These are phyloP conservation scores for Saksenaea oblongispora DNA, from an alignment of 371 early-diverging fungal genomes.

Conservation along the genomic window DNA sequence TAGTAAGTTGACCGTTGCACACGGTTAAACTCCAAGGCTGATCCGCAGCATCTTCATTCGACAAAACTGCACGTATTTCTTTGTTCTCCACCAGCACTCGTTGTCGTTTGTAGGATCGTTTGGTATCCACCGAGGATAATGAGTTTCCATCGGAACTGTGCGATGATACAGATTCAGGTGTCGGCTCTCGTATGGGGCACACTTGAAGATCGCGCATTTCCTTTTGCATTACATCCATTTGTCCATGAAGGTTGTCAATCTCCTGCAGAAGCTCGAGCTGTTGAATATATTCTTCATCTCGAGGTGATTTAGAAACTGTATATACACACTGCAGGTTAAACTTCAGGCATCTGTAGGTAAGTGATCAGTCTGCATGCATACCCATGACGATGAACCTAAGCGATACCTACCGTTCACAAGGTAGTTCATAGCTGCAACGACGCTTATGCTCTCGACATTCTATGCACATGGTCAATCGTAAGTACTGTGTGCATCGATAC, in stretches of 20 bases:
- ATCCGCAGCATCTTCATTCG: neutral
- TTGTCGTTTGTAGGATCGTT: neutral
- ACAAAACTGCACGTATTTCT: slow-evolving; percentile 5
- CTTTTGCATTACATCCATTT: slow-evolving; percentile 19
- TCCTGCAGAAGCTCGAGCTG: slow-evolving; percentile 16
- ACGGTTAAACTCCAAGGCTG: slow-evolving; percentile 32
- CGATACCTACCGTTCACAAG: slow-evolving; percentile 40
- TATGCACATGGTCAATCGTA: neutral
- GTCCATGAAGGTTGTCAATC: slow-evolving; percentile 14
- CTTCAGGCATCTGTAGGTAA: slow-evolving; percentile 28
- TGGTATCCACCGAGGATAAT: neutral
- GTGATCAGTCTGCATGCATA: neutral
- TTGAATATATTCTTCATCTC: slow-evolving; percentile 40
- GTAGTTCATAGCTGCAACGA: slow-evolving; percentile 36
- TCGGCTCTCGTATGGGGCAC: slow-evolving; percentile 11
- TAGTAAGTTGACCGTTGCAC: slow-evolving; percentile 26
- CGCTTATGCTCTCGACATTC: slow-evolving; percentile 47
- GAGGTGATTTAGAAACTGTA: slow-evolving; percentile 34
- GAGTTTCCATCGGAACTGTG: neutral
- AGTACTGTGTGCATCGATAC: neutral
- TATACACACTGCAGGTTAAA: slow-evolving; percentile 32
- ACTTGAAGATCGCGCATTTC: slow-evolving; percentile 24
- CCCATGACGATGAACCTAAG: neutral
- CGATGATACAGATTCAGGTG: neutral
- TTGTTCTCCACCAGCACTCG: slow-evolving; percentile 10